phyloP scores from a whole-genome alignment of 768 basidiomycete species.

The Crassisporium funariophilum region DNA sequence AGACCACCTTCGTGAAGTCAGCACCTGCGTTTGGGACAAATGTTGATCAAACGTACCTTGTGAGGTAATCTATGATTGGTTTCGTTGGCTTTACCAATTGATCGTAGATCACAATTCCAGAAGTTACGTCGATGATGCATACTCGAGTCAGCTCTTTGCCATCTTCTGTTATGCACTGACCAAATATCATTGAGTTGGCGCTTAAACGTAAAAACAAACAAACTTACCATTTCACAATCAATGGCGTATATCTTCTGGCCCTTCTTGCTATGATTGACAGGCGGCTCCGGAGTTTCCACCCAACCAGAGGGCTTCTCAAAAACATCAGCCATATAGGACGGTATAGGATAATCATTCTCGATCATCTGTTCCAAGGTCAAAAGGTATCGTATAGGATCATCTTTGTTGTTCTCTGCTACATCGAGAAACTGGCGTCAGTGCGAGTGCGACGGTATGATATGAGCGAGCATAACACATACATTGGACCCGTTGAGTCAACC shows the following conservation, averaged over 20 bases:
- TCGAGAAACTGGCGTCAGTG: slow-evolving; percentile 11
- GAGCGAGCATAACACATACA: slow-evolving; percentile 30
- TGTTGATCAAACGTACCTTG: slow-evolving; percentile 52
- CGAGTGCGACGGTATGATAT: not conserved
- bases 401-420: slow-evolving; percentile 61
- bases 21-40: not conserved
- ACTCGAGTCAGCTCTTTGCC: slow-evolving; percentile 89
- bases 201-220: not conserved
- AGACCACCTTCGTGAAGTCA: slow-evolving; percentile 65
- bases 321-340: slow-evolving; percentile 78
- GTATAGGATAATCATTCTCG: slow-evolving; percentile 91
- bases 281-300: slow-evolving; percentile 72
- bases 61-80: slow-evolving; percentile 90
- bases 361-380: slow-evolving; percentile 86
- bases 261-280: slow-evolving; percentile 30
- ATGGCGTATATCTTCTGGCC: slow-evolving; percentile 73
- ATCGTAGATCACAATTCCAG: slow-evolving; percentile 79
- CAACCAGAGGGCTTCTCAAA: slow-evolving; percentile 70
- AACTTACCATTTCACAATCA: slow-evolving; percentile 94
- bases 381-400: slow-evolving; percentile 70
- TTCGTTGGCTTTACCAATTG: slow-evolving; percentile 86
- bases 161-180: slow-evolving; percentile 83
- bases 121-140: slow-evolving; percentile 77
- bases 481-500: slow-evolving; percentile 43
- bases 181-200: not conserved